Percentiles rank a stretch among this genome's conserved stretches.
Evolutionary conservation across 2,329 filamentous ascomycete genomes (phyloP).

Genomic region (Cladosporium sp.): DNA sequence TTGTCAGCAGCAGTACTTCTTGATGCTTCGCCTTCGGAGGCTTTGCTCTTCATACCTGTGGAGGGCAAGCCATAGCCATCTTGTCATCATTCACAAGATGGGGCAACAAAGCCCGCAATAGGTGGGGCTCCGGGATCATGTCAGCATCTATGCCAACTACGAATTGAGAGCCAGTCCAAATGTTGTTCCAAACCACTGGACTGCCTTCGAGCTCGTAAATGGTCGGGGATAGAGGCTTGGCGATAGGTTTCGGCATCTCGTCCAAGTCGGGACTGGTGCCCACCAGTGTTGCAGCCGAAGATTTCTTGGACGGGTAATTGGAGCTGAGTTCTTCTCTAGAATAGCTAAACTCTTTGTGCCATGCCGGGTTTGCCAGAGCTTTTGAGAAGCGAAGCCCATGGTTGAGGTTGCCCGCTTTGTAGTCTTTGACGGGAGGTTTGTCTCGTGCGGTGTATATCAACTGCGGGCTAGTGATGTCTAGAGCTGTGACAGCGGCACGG

Average conservation of each 20-base stretch:
- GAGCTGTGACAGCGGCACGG: constrained; percentile 30
- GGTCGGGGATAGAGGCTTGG: not conserved
- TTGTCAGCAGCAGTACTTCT: constrained; percentile 31
- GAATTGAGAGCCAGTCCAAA: constrained; percentile 32
- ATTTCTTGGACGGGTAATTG: constrained; percentile 6
- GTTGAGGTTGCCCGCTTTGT: constrained; percentile 60
- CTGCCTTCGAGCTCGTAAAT: constrained; percentile 6
- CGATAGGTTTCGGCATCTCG: constrained; percentile 6
- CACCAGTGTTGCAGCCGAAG: constrained; percentile 38
- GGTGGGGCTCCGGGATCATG: constrained; percentile 59
- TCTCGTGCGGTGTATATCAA: constrained; percentile 39
- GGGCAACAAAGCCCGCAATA: constrained; percentile 53
- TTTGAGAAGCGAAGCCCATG: constrained; percentile 4
- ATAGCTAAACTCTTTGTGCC: not conserved
- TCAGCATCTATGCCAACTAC: constrained; percentile 59
- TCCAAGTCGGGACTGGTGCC: not conserved
- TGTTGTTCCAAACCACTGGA: constrained; percentile 32
- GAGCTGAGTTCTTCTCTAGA: not conserved
- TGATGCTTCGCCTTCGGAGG: not conserved
- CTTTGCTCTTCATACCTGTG: constrained; percentile 49
- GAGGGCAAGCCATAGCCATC: constrained; percentile 11
- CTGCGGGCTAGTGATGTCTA: constrained; percentile 29
- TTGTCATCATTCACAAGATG: constrained; percentile 46
- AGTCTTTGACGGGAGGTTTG: constrained; percentile 37
- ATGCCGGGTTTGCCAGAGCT: not conserved